phyloP scores from a whole-genome alignment of 2,329 filamentous ascomycete species.

The Zymoseptoria ardabiliae region DNA sequence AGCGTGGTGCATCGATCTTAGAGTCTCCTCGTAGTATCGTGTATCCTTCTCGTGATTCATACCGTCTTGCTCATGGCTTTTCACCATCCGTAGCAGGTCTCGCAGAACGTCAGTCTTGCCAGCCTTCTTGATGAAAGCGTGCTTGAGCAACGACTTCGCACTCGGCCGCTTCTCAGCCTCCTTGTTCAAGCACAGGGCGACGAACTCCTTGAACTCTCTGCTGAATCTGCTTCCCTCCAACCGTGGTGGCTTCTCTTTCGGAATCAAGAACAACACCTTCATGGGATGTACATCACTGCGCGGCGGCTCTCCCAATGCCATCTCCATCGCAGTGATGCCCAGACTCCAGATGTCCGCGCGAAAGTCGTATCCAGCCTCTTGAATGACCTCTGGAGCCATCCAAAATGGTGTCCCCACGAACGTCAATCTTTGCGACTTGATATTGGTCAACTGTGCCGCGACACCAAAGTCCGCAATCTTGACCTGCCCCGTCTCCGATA shows the following conservation, averaged over 20 bases:
- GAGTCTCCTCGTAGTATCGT: constrained; percentile 88
- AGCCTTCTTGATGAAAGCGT: constrained; percentile 79
- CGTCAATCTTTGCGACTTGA: constrained; percentile 94
- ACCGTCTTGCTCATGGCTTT: constrained; percentile 63
- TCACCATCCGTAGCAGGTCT: constrained; percentile 75
- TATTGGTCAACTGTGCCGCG: constrained; percentile 90
- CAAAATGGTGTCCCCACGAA: constrained; percentile 97
- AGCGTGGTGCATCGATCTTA: constrained; percentile 44
- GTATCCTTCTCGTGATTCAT: constrained; percentile 40
- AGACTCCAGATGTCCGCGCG: constrained; percentile 92
- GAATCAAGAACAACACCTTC: constrained; percentile 88
- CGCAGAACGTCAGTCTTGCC: constrained; percentile 83
- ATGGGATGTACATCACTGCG: constrained; percentile 80
- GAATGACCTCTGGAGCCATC: constrained; percentile 94
- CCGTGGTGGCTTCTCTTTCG: constrained; percentile 76
- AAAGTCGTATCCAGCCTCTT: constrained; percentile 76
- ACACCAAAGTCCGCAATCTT: constrained; percentile 97
- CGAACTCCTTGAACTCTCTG: constrained; percentile 84
- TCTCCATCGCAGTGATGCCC: constrained; percentile 84
- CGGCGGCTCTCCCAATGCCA: constrained; percentile 83
- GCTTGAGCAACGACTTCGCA: constrained; percentile 78
- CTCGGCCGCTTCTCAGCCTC: constrained; percentile 77
- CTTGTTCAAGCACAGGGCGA: constrained; percentile 84
- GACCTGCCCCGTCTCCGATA: constrained; percentile 78
- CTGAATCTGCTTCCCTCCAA: constrained; percentile 60